phyloP scores from a whole-genome alignment of 257 asterid genomes.

The Jasminum sambac region DNA sequence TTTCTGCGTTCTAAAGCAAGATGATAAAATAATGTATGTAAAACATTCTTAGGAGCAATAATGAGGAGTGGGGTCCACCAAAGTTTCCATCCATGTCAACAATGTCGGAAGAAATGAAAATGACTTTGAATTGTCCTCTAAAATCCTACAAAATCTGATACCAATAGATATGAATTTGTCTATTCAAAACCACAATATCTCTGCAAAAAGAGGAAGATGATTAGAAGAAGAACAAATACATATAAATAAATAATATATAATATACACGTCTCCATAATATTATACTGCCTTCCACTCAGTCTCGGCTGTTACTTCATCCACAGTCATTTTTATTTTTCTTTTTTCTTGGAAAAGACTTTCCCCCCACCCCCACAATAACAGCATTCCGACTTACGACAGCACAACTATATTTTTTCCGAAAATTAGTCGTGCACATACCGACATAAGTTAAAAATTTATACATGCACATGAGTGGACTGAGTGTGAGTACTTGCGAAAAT shows the following conservation, averaged over 20 bases:
- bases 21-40: neutral
- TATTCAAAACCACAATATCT: constrained; percentile 47
- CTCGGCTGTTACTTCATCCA: constrained; percentile 32
- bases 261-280: too few relatives aligned
- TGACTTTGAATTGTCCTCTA: constrained; percentile 20
- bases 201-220: constrained; percentile 44
- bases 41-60: constrained; percentile 27
- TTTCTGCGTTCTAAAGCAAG: neutral
- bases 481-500: neutral
- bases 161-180: constrained; percentile 47
- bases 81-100: constrained; percentile 46
- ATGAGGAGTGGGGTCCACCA: constrained; percentile 41
- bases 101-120: constrained; percentile 27
- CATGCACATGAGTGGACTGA: neutral
- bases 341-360: constrained; percentile 19
- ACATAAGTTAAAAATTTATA: neutral
- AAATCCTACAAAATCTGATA: constrained; percentile 39
- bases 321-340: constrained; percentile 18
- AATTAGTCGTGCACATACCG: neutral
- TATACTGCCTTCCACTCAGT: constrained; percentile 23
- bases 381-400: constrained; percentile 1
- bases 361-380: constrained; percentile 5
- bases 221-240: too few relatives aligned
- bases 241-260: too few relatives aligned
- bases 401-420: neutral